Evolutionary conservation across 2,329 filamentous ascomycete genomes (phyloP).

Genomic region (Arachnopeziza araneosa): DNA sequence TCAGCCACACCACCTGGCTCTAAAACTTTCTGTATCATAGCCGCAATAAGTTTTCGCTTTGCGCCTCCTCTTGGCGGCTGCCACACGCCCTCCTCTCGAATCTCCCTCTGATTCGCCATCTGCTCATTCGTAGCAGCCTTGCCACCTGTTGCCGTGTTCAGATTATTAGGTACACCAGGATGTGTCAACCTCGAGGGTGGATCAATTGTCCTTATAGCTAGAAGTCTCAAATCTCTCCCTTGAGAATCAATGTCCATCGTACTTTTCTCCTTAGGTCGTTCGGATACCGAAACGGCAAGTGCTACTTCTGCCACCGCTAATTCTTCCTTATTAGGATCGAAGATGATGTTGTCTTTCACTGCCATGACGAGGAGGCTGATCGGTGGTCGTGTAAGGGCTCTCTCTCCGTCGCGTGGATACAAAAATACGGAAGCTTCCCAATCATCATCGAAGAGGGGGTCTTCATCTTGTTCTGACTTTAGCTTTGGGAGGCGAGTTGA

Average conservation of each 20-base stretch:
- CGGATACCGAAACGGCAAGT: constrained; percentile 74
- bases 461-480: constrained; percentile 87
- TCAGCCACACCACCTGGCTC: constrained; percentile 75
- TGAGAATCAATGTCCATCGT: constrained; percentile 38
- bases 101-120: constrained; percentile 41
- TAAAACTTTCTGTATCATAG: constrained; percentile 71
- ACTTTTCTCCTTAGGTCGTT: constrained; percentile 27
- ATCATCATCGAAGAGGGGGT: constrained; percentile 96
- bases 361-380: constrained; percentile 87
- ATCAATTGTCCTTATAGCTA: constrained; percentile 68
- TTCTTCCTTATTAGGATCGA: constrained; percentile 88
- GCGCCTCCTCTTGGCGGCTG: constrained; percentile 78
- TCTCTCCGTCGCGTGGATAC: constrained; percentile 42
- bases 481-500: constrained; percentile 78
- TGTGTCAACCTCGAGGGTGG: constrained; percentile 68
- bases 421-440: constrained; percentile 80
- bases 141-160: constrained; percentile 49
- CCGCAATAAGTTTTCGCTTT: constrained; percentile 64
- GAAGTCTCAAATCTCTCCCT: constrained; percentile 46
- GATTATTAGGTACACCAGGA: constrained; percentile 60
- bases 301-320: constrained; percentile 88
- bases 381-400: constrained; percentile 55
- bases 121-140: constrained; percentile 36
- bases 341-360: constrained; percentile 82
- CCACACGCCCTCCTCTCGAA: constrained; percentile 72